Base-by-base conservation (phyloP, 1,284 basidiomycete species). In the Stygiomarasmius scandens region DNA sequence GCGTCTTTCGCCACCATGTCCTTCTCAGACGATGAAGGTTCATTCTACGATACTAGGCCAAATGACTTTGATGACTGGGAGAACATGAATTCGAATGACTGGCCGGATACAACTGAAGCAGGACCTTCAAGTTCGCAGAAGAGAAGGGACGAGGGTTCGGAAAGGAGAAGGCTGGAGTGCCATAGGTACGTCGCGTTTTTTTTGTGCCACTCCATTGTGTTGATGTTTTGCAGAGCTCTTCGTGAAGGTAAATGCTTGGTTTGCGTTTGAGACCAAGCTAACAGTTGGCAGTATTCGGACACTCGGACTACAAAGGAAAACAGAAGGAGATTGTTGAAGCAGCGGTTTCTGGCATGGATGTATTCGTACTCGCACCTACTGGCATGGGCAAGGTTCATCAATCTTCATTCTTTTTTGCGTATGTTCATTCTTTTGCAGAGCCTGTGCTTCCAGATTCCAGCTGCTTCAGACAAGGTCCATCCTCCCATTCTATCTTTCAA, bases 401-500 rank as follows among this genome's bases (percentile, higher is more conserved):
- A 14, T 5, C 32, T 25, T 52, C 20, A 12, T 29, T 19, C 16
- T 19, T 2, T 24, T 49, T 10, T 49, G 11, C 5, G 48, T 9
- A 12, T 3, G 5, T 2, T 49, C 2, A 29, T 14, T 24, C 32
- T 49, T 25, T 8, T 12, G 12, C 2, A 89, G 89, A 91, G 92
- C 62, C 67, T 95, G 3, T 96, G 93, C 71, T 96, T 95, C 66
- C 93, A 95, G 71, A 77, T 95, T 10, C 93, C 93, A 25, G 93
- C 93, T 0, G 75, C 90, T 19, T 86, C 87, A 1, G 83, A 82
- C 46, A 77, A 84, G 52, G 86, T 86, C 61, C 32, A 68, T 54
- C n/a, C 43, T 5, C 14, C 45, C 11, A 14, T n/a, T 46, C 41
- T 3, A 25, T 27, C 45, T 1, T 22, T 3, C 34, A 38, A 52